These are phyloP conservation scores for Exutisphaerella laricina DNA, from an alignment of 2,329 filamentous ascomycete species.

Conservation along the genomic window DNA sequence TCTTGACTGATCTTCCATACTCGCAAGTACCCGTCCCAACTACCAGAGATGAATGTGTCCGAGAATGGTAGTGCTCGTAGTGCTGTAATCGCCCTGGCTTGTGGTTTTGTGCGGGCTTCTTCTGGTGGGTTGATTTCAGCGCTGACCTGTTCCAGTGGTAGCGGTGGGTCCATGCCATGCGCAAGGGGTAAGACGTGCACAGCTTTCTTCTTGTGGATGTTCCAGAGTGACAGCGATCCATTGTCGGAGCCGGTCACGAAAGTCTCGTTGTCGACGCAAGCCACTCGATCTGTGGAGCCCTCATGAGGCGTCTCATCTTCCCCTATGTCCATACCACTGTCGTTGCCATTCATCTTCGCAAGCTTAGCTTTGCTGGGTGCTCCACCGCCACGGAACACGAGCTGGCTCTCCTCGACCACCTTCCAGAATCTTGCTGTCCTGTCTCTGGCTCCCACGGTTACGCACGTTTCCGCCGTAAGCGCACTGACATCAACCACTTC, in stretches of 20 bases:
- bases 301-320: conserved; percentile 53
- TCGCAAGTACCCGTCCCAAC: conserved; percentile 86
- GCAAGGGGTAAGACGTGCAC: conserved; percentile 72
- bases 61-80: conserved; percentile 81
- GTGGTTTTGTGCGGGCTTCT: conserved; percentile 42
- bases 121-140: conserved; percentile 63
- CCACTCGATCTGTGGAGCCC: conserved; percentile 85
- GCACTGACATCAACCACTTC: conserved; percentile 78
- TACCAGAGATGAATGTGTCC: conserved; percentile 82
- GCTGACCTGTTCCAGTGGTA: conserved; percentile 63
- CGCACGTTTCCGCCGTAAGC: conserved; percentile 77
- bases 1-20: conserved; percentile 82
- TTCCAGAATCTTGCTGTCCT: conserved; percentile 93
- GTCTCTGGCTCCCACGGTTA: conserved; percentile 86
- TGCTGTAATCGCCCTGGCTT: conserved; percentile 83
- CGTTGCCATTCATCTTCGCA: conserved; percentile 45
- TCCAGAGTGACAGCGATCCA: conserved; percentile 81
- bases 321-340: conserved; percentile 32
- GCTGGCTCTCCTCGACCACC: conserved; percentile 87
- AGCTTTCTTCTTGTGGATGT: conserved; percentile 88
- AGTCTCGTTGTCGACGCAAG: conserved; percentile 78
- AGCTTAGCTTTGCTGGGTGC: conserved; percentile 31
- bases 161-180: conserved; percentile 74
- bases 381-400: conserved; percentile 86
- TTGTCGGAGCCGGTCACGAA: conserved; percentile 95